Percentiles rank a stretch among this genome's conserved stretches.
phyloP scores from a whole-genome alignment of 2,329 filamentous ascomycete genomes.

The Colletotrichum paranaense region DNA sequence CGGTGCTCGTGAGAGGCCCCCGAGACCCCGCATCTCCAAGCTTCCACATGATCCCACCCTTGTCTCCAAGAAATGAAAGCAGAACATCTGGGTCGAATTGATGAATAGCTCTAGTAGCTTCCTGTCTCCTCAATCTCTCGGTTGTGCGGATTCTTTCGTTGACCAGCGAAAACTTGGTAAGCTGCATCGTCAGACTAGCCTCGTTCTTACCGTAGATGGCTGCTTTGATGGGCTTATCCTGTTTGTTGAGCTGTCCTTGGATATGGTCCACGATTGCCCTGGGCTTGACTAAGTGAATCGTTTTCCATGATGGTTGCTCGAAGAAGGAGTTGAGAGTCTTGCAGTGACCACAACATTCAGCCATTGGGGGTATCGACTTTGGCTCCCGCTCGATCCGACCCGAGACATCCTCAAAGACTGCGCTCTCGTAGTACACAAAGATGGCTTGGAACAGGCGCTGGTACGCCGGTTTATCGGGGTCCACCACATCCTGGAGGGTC shows the following conservation, averaged over 20 bases:
- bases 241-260: neutral
- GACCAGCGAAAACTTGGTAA: conserved; percentile 19
- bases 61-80: conserved; percentile 26
- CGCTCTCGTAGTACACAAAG: conserved; percentile 12
- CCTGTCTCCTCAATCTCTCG: conserved; percentile 7
- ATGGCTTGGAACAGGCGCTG: conserved; percentile 18
- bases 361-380: conserved; percentile 9
- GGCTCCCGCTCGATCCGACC: conserved; percentile 8
- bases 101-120: conserved; percentile 10
- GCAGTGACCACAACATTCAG: conserved; percentile 21
- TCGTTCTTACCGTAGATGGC: conserved; percentile 23
- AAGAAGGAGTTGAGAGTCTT: conserved; percentile 16
- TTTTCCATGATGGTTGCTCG: conserved; percentile 28
- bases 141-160: conserved; percentile 15
- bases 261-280: conserved; percentile 19
- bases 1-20: neutral
- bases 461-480: conserved; percentile 2
- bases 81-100: conserved; percentile 21
- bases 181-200: conserved; percentile 15
- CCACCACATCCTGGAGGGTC: conserved; percentile 23
- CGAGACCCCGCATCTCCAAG: conserved; percentile 11
- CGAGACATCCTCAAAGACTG: conserved; percentile 24
- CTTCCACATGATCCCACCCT: conserved; percentile 23
- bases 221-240: conserved; percentile 22
- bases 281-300: conserved; percentile 18